Base-by-base conservation (phyloP, 495 filamentous ascomycete species). In the Podospora didyma region DNA sequence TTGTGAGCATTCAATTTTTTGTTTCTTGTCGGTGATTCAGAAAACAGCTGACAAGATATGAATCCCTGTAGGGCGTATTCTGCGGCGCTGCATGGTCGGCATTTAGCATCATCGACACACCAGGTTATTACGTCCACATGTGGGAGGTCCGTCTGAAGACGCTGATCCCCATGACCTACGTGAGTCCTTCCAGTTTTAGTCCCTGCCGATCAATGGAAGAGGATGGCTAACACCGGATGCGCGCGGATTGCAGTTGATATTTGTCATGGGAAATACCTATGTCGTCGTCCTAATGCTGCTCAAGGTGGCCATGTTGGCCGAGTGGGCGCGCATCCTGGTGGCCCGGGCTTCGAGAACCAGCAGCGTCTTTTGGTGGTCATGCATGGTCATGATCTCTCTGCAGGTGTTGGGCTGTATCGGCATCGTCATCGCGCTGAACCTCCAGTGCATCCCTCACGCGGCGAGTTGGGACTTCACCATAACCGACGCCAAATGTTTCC, bases 381-480 rank as follows among this genome's bases (percentile, higher is more conserved):
- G 55, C 54, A n/a, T 37, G 10, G 21, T 34, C 14, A 9, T 69
- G 17, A 46, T 60, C 11, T 41, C 50, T 9, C 23, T 65, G 9
- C 59, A 64, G 16, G 20, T 53, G 16, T 21, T 31, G 1, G 61
- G 48, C 34, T 54, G 56, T 26, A 41, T 74, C 9, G 61, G 53
- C 21, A 71, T 68, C 37, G 41, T 64, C 22, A 54, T 74, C 21
- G 51, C 56, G 2, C 56, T 69, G 10, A 54, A 61, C 17, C 64
- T 76, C 16, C 70, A 76, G 54, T 82, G 78, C 57, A 61, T 51
- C 7, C 79, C 78, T 7, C 65, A 75, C 17, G 21, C 64, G 26
- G 58, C 64, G 2, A 65, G 65, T 23, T 71, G 68, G 63, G 56
- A 73, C 16, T 45, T 61, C 10, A 57, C 49, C 3, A 49, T 72